These are phyloP conservation scores for Boletus edulis DNA, from an alignment of 768 basidiomycete genomes.

Conservation along the genomic window DNA sequence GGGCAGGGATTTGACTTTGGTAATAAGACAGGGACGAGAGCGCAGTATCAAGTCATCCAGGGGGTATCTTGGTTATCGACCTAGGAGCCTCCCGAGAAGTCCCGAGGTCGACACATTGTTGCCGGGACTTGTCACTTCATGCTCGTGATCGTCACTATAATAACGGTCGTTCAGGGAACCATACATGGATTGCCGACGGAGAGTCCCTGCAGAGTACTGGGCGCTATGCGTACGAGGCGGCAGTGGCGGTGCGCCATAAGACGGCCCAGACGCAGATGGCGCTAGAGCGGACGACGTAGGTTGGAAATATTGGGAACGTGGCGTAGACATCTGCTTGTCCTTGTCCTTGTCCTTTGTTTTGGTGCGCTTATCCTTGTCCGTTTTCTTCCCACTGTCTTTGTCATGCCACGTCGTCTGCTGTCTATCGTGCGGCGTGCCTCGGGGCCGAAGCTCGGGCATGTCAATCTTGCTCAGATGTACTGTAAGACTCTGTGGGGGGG, in stretches of 20 bases:
- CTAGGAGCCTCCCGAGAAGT: constrained; percentile 22
- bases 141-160: neutral
- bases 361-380: constrained; percentile 16
- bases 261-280: constrained; percentile 9
- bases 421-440: neutral
- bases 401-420: neutral
- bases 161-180: constrained; percentile 4
- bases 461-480: constrained; percentile 84
- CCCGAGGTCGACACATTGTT: constrained; percentile 8
- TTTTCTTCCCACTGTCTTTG: constrained; percentile 5
- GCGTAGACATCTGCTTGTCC: constrained; percentile 10
- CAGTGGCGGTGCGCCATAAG: neutral
- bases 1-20: too few species aligned
- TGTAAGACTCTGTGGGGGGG: constrained; percentile 63
- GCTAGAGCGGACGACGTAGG: constrained; percentile 34
- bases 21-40: too few species aligned
- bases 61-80: constrained; percentile 9
- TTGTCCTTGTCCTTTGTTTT: constrained; percentile 33
- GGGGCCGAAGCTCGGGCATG: constrained; percentile 69
- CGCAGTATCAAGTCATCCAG: too few species aligned
- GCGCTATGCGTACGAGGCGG: constrained; percentile 4
- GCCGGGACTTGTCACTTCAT: neutral
- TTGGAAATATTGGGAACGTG: constrained; percentile 17
- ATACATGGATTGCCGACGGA: constrained; percentile 19
- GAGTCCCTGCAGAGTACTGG: neutral